Base-by-base conservation (phyloP, 805 yeast genomes). In the Hanseniaspora occidentalis region DNA sequence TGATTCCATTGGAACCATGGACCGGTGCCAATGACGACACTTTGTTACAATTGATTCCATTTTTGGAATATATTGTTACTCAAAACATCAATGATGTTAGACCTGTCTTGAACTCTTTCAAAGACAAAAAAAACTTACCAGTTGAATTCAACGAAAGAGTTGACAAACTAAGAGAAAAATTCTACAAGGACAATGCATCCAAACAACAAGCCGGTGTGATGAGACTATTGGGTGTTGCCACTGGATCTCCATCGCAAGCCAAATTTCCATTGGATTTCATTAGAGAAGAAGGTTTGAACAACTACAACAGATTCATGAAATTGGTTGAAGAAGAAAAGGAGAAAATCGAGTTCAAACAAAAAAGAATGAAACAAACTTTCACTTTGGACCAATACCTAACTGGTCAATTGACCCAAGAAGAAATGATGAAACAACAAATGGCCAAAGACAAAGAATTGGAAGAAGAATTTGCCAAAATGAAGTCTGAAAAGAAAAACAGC, bases 61-160 rank as follows among this genome's bases (percentile, higher is more conserved):
- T 92, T 66, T 74, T 92, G 50, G 99, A 92, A 66, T 92, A 84
- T 65, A 65, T 92, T 45, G 97, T 96, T 13, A 83, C 95, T 13
- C 94, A 85, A 61, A 69, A 66, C 48, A 69, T 83, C 51, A 74
- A 74, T 60, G 98, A 92, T 61, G 92, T 92, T 41, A 83, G 96
- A 65, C 94, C 95, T 24, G 74, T 86, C 26, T 67, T 94, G 50
- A 68, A 71, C 47, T 74, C 94, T 6, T 92, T 78, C 65, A 60
- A 69, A 26, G 83, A 77, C 56, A 77, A 77, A 56, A 59, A 67
- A 41, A 61, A 78, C 35, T 75, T 89, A 40, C 77, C 92, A 9
- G 77, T 71, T 40, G 97, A 88, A 60, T 92, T 83, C 57, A 72
- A 77, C 39, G 69, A 71, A 42, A 79, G 96, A 64, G 97, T 88